Conservation (phyloP, 1,284 basidiomycete genomes). For the Ceratorhiza oryzae-sativae region DNA sequence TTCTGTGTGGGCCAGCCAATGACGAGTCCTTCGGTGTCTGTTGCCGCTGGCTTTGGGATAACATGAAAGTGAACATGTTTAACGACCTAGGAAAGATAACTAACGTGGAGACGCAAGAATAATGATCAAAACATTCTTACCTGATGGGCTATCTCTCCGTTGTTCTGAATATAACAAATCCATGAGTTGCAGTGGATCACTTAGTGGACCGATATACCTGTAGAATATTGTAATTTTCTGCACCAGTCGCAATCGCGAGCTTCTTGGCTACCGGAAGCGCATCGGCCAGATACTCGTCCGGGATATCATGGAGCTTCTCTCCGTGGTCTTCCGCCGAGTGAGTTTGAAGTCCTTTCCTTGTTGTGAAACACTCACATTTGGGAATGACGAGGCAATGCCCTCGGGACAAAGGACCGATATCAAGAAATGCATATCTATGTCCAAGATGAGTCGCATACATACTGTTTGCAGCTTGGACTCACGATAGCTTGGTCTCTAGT, state of each 20-base stretch:
- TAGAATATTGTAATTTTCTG: slow-evolving; percentile 87
- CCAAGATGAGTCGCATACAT: neutral
- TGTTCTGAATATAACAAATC: slow-evolving; percentile 65
- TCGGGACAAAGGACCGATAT: slow-evolving; percentile 85
- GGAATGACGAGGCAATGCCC: slow-evolving; percentile 91
- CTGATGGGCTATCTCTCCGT: slow-evolving; percentile 85
- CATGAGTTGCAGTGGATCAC: neutral
- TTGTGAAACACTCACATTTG: slow-evolving; percentile 65
- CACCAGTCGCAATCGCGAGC: slow-evolving; percentile 79
- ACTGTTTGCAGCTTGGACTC: slow-evolving; percentile 47
- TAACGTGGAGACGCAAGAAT: neutral
- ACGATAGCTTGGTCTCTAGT: slow-evolving; percentile 77
- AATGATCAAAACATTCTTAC: slow-evolving; percentile 49
- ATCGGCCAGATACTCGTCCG: slow-evolving; percentile 80
- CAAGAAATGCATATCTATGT: slow-evolving; percentile 78
- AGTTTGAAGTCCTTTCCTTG: neutral
- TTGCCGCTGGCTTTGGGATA: slow-evolving; percentile 80
- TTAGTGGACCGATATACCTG: slow-evolving; percentile 54
- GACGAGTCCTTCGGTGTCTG: slow-evolving; percentile 71
- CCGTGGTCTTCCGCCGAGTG: slow-evolving; percentile 66
- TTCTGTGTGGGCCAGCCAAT: slow-evolving; percentile 72
- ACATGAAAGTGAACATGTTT: slow-evolving; percentile 92
- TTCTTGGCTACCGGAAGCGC: slow-evolving; percentile 84
- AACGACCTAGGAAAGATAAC: slow-evolving; percentile 61
- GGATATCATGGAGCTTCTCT: slow-evolving; percentile 78